Conservation (phyloP, 78 protist genomes). For the Dictyostelium citrinum region DNA sequence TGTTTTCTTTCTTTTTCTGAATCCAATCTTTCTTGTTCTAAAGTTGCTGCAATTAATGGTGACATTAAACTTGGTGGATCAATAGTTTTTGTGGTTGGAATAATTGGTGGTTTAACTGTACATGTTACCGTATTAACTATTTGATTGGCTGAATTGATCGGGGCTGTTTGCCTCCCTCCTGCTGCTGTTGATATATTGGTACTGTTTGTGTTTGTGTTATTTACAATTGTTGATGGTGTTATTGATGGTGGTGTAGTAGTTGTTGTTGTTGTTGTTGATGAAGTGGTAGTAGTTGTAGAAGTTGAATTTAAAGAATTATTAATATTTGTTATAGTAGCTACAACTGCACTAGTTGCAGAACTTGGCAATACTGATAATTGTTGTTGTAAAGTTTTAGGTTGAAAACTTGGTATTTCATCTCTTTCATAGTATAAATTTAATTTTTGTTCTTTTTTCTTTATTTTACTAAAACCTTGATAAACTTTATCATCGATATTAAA, state of each 20-base stretch:
- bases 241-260: neutral
- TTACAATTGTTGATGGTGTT: neutral
- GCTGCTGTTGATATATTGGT: neutral
- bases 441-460: constrained; percentile 44
- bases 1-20: neutral
- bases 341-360: neutral
- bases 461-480: constrained; percentile 7
- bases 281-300: neutral
- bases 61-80: constrained; percentile 5
- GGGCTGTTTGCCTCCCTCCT: neutral
- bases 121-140: neutral
- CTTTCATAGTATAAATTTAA: constrained; percentile 9
- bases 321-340: neutral
- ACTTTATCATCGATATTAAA: constrained; percentile 22
- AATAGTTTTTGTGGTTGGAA: neutral
- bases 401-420: constrained; percentile 45
- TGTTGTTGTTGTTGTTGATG: constrained; percentile 1
- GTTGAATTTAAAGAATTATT: neutral
- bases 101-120: neutral
- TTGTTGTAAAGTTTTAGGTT: neutral
- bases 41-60: neutral
- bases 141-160: neutral
- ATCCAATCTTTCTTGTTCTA: neutral
- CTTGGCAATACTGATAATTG: neutral
- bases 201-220: neutral